Evolutionary conservation across 768 basidiomycete species (phyloP), one percentile per base, ranked within the genome.

Genomic region (Tylopilus vinaceipallidus): DNA sequence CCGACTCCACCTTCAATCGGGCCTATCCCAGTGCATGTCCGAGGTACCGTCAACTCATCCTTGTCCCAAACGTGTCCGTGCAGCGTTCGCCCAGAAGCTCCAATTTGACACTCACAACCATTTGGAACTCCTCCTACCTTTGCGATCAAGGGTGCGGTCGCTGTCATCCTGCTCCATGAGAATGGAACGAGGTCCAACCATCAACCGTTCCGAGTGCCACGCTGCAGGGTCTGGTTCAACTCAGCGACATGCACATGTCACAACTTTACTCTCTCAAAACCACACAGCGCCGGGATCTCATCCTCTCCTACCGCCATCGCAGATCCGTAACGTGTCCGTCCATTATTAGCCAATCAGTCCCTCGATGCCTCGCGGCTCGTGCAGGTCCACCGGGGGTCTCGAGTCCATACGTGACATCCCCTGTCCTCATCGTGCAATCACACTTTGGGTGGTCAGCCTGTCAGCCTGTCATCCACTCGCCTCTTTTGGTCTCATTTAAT

Each of bases 401-500:
- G n/a, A 40, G 59, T 58, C 52, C 57, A 47, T 48, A 45, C 47
- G 50, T 53, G 62, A 55, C 60, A 42, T 19, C 49, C 54, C 59
- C 58, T 36, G 53, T 61, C 49, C 51, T 40, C 53, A 44, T 49
- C 57, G n/a, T 64, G 39, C 42, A 45, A 26, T 60, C 63, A 64
- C 63, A 56, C 51, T 63, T 61, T 56, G 52, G 60, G 58, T 60
- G 57, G 49, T n/a, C 55, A n/a, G n/a, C n/a, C n/a, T n/a, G n/a
- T n/a, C 27, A 50, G 42, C 47, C 42, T 50, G 55, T 63, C 61
- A 46, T 43, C 38, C 53, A 52, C 45, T 56, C 55, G 6, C 58
- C 61, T 55, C 52, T 65, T 65, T 65, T 57, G 52, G 57, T 56
- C 32, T 58, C 58, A 57, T 57, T 65, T 65, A 54, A 65, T 66